phyloP scores from a whole-genome alignment of 352 stramenopile species.

The Stephanocyclus meneghinianus region DNA sequence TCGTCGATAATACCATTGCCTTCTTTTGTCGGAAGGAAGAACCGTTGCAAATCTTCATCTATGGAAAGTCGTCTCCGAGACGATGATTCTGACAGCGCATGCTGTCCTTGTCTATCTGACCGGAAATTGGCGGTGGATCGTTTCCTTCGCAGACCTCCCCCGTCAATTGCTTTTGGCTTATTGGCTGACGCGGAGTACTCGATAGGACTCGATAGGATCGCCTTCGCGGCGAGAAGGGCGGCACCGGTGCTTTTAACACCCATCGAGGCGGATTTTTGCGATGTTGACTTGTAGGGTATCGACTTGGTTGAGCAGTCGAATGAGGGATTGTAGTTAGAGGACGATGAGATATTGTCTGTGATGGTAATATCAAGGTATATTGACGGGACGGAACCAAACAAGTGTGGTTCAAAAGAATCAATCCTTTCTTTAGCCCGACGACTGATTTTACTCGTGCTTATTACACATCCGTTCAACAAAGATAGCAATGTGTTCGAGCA shows the following conservation, averaged over 20 bases:
- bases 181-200: not conserved
- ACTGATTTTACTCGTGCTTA: too few relatives aligned
- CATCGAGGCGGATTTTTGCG: not conserved
- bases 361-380: too few relatives aligned
- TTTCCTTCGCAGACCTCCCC: slow-evolving; percentile 37
- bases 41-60: slow-evolving; percentile 28
- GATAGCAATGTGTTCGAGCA: too few relatives aligned
- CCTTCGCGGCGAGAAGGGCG: slow-evolving; percentile 20
- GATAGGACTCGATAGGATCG: not conserved
- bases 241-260: slow-evolving; percentile 1
- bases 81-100: not conserved
- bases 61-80: slow-evolving; percentile 7
- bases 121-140: slow-evolving; percentile 18
- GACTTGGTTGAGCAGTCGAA: too few relatives aligned
- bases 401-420: too few relatives aligned
- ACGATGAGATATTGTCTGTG: too few relatives aligned
- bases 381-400: too few relatives aligned
- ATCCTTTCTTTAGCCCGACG: too few relatives aligned
- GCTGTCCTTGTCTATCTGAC: not conserved
- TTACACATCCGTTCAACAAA: too few relatives aligned
- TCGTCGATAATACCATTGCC: slow-evolving; percentile 36
- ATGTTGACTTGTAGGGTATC: too few relatives aligned
- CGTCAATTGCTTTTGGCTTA: not conserved
- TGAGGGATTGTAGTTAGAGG: too few relatives aligned
- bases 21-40: slow-evolving; percentile 43